phyloP scores from a whole-genome alignment of 208 protist genomes.

The Herpetomonas tarakana region DNA sequence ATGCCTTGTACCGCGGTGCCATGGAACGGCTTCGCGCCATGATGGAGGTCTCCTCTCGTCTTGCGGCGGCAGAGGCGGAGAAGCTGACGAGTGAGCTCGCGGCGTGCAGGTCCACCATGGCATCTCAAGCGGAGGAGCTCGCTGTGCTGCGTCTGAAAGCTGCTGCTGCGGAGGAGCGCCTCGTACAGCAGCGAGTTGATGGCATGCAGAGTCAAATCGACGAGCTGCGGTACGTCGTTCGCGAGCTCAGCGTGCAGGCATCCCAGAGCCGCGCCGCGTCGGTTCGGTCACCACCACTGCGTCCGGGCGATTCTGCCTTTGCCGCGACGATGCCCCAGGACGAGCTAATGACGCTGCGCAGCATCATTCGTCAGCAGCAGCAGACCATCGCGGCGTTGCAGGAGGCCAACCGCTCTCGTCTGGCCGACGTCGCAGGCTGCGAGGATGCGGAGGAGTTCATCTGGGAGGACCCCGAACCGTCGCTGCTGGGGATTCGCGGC shows the following conservation, averaged over 20 bases:
- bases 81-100: constrained; percentile 8
- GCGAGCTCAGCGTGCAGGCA: constrained; percentile 31
- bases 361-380: constrained; percentile 40
- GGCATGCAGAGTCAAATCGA: constrained; percentile 15
- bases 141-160: too few relatives aligned
- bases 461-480: constrained; percentile 3
- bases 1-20: not conserved
- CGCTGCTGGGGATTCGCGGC: not conserved
- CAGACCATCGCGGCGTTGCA: constrained; percentile 37
- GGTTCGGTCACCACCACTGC: not conserved
- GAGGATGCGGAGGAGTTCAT: not conserved
- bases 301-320: not conserved
- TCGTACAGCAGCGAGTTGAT: not conserved
- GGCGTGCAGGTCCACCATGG: not conserved
- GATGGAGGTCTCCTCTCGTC: not conserved
- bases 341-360: constrained; percentile 25
- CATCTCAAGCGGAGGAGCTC: not conserved
- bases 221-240: constrained; percentile 36
- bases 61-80: not conserved
- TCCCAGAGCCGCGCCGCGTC: constrained; percentile 11
- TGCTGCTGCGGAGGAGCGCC: constrained; percentile 14
- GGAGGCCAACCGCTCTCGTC: not conserved
- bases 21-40: not conserved
- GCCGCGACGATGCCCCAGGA: not conserved
- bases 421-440: too few relatives aligned